Evolutionary conservation across 2,329 filamentous ascomycete species (phyloP).

Genomic region (Aspergillus persii): DNA sequence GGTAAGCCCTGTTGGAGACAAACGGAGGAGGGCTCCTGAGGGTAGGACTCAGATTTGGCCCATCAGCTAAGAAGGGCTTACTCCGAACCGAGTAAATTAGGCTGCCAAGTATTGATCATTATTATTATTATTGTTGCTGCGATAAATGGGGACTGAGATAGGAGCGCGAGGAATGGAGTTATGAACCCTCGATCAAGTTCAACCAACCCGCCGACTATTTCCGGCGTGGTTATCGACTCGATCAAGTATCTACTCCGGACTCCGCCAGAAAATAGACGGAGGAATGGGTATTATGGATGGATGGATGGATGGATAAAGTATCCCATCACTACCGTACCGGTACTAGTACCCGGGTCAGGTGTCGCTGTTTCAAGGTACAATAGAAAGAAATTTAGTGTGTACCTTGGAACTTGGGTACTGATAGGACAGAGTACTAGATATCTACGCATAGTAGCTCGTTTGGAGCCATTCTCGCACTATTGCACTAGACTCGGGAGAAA

Average conservation of each 20-base stretch:
- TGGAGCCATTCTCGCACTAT: background rate
- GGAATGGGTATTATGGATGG: background rate
- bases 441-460: too few relatives aligned
- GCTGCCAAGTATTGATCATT: too few relatives aligned
- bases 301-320: background rate
- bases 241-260: too few relatives aligned
- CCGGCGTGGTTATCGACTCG: too few relatives aligned
- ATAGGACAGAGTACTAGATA: background rate
- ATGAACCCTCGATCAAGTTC: too few relatives aligned
- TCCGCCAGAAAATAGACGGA: too few relatives aligned
- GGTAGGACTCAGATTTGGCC: background rate
- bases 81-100: background rate
- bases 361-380: background rate
- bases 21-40: background rate
- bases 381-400: background rate
- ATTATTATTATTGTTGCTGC: background rate
- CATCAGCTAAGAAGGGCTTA: background rate
- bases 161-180: too few relatives aligned
- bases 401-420: background rate
- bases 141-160: background rate
- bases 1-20: background rate
- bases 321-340: background rate
- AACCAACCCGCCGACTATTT: too few relatives aligned
- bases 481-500: background rate
- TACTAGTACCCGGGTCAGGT: background rate